phyloP scores from a whole-genome alignment of 495 filamentous ascomycete genomes.

The Hypomontagnella monticulosa region DNA sequence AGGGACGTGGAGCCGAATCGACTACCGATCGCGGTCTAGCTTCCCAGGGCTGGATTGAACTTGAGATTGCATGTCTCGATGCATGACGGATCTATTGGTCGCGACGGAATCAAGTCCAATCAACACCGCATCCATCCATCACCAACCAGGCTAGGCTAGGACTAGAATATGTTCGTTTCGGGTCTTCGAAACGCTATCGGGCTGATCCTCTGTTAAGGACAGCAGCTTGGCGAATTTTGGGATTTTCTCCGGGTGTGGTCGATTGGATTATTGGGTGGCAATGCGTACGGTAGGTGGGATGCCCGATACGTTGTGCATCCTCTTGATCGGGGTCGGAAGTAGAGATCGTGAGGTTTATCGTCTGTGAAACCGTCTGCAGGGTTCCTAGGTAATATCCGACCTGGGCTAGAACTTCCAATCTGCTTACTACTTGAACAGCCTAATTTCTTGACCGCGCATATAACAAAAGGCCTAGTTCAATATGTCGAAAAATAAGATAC shows the following conservation, averaged over 20 bases:
- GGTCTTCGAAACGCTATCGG: slow-evolving; percentile 16
- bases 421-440: slow-evolving; percentile 20
- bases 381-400: neutral
- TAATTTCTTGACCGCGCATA: neutral
- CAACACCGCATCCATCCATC: slow-evolving; percentile 8
- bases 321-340: slow-evolving; percentile 7
- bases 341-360: slow-evolving; percentile 9
- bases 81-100: slow-evolving; percentile 30
- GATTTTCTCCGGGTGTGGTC: slow-evolving; percentile 2
- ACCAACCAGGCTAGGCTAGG: slow-evolving; percentile 13
- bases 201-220: slow-evolving; percentile 11
- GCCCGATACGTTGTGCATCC: slow-evolving; percentile 7
- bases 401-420: slow-evolving; percentile 12
- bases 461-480: neutral
- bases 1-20: slow-evolving; percentile 19
- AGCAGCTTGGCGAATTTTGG: neutral
- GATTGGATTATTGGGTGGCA: slow-evolving; percentile 16
- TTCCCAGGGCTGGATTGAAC: slow-evolving; percentile 30
- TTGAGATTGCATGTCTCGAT: slow-evolving; percentile 16
- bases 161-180: slow-evolving; percentile 8
- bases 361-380: slow-evolving; percentile 5
- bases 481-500: slow-evolving; percentile 7
- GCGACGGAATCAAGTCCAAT: slow-evolving; percentile 23
- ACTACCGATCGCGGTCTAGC: slow-evolving; percentile 31
- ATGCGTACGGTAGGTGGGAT: neutral